phyloP scores from a whole-genome alignment of 805 yeast species.

The Metschnikowia borealis region DNA sequence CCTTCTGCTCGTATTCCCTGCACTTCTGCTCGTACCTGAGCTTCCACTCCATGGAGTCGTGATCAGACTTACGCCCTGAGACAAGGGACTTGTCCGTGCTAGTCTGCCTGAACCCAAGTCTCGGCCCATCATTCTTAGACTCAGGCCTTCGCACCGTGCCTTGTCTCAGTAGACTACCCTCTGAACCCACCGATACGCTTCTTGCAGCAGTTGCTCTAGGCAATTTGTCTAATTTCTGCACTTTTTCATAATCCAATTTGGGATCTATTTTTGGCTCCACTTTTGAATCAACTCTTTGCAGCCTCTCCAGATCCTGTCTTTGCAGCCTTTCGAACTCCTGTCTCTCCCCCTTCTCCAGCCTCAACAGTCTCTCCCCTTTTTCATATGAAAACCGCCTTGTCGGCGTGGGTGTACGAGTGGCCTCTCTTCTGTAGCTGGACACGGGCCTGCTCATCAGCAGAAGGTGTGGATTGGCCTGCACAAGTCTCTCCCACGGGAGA shows the following conservation, averaged over 20 bases:
- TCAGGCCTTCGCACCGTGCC: background rate
- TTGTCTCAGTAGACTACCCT: background rate
- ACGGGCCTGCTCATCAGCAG: slow-evolving; percentile 4
- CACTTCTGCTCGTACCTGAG: slow-evolving; percentile 9
- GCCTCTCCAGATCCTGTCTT: no score
- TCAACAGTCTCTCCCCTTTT: background rate
- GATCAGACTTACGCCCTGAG: background rate
- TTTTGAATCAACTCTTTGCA: no score
- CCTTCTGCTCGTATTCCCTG: slow-evolving; percentile 39
- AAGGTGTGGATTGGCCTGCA: slow-evolving; percentile 32
- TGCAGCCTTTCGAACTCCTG: background rate
- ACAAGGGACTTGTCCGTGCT: background rate
- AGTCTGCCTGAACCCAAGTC: background rate
- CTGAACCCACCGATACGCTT: background rate
- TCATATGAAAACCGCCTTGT: background rate
- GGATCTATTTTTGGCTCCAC: no score
- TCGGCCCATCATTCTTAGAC: background rate
- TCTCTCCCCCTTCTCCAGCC: background rate
- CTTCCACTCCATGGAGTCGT: slow-evolving; percentile 7
- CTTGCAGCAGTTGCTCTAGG: background rate
- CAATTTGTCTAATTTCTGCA: background rate
- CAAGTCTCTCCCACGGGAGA: slow-evolving; percentile 50
- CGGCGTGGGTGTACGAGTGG: slow-evolving; percentile 3
- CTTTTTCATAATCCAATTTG: no score
- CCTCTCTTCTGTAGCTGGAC: slow-evolving; percentile 2